Evolutionary conservation across 2,329 filamentous ascomycete species (phyloP), one percentile per base, ranked within the genome.

Genomic region (Beauveria sp.): DNA sequence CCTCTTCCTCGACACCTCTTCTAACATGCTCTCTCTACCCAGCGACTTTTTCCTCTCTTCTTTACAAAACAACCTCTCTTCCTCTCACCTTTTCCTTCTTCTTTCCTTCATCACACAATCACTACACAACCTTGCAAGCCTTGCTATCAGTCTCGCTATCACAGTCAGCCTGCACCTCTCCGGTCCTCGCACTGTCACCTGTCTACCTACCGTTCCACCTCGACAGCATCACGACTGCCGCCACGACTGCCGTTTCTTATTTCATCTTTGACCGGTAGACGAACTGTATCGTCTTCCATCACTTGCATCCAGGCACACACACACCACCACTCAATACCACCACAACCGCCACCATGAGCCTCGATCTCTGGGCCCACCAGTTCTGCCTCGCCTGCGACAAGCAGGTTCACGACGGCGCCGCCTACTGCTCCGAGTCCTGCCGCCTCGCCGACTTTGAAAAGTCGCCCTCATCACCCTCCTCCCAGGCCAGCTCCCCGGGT

Each of bases 311-410:
- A 38, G 6, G 10, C 7, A n/a, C 45, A 49, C 45, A 28, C 26
- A 46, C 22, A 51, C 56, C 22, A 18, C 14, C 26, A 34, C 24
- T 8, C 49, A 61, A 38, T 56, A 45, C 59, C 40, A 68, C 66
- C 67, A 67, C 66, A 66, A 63, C 22, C 61, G 61, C 64, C 71
- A 77, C 72, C 67, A 84, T 84, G 80, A 79, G 81, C 73, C 77
- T 78, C 71, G 81, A 84, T 67, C 75, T 79, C 71, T 96, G 93
- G 91, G 90, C 90, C 69, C 90, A 89, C 75, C 88, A 96, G 76
- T 96, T 91, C 84, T 97, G 93, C 82, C 86, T 97, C 69, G 87
- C 89, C 79, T 97, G 93, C 80, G 93, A 97, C 78, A 88, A 89
- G 78, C 75, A 77, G 69, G 74, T 76, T 55, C 90, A 96, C 63